Conservation (phyloP, 2,329 filamentous ascomycete genomes). For the Thermoascus crustaceus region DNA sequence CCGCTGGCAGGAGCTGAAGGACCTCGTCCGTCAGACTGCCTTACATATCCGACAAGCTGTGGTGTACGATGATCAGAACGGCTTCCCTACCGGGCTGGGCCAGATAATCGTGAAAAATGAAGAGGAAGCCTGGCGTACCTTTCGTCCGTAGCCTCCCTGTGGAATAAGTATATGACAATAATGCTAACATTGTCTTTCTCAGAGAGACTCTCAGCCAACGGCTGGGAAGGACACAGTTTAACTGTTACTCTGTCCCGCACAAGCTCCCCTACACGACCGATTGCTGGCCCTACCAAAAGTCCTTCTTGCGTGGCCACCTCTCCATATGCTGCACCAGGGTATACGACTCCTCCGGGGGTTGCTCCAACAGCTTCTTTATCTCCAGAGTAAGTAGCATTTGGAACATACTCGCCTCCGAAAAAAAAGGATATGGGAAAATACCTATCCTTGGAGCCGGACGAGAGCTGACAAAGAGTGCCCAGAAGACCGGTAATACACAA, state of each 20-base stretch:
- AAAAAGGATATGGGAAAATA: no score
- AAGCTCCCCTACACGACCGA: conserved; percentile 32
- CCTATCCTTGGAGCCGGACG: no score
- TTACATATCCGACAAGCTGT: conserved; percentile 37
- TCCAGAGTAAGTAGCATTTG: conserved; percentile 32
- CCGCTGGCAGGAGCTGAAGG: conserved; percentile 39
- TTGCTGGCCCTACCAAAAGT: conserved; percentile 36
- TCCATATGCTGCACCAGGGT: conserved; percentile 23
- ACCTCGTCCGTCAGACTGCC: conserved; percentile 37
- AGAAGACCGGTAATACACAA: neutral
- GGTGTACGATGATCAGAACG: conserved; percentile 36
- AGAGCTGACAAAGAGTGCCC: no score
- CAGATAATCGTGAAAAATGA: conserved; percentile 40
- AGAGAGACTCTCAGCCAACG: conserved; percentile 35
- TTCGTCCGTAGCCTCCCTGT: conserved; percentile 21
- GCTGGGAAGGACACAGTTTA: conserved; percentile 37
- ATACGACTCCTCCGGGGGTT: conserved; percentile 25
- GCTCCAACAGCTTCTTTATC: conserved; percentile 26
- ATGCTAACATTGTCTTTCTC: conserved; percentile 3
- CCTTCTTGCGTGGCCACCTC: conserved; percentile 20
- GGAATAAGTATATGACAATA: neutral
- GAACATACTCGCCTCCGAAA: no score
- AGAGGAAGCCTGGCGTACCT: conserved; percentile 38
- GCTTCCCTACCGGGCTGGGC: conserved; percentile 34
- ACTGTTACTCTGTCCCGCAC: conserved; percentile 35